Evolutionary conservation across 306 rosid species (phyloP).

Genomic region (Dryas alaskensis): DNA sequence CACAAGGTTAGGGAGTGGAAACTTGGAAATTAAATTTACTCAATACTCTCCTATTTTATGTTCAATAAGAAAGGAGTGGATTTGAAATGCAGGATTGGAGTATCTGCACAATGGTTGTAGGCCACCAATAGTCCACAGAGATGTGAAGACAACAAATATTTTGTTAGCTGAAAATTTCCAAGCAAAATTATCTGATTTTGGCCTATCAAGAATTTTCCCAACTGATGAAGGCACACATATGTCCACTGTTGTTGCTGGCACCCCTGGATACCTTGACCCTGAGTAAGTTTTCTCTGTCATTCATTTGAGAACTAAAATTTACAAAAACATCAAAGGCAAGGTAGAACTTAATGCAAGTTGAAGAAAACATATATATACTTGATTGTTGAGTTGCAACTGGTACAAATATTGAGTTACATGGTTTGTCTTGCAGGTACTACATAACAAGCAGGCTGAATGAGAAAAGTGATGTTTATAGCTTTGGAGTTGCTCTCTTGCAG

Average conservation of each 20-base stretch:
- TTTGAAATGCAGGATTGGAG: constrained; percentile 36
- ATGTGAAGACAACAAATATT: too few species aligned
- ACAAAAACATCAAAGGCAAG: too few species aligned
- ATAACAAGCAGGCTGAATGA: constrained; percentile 24
- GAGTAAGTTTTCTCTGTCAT: constrained; percentile 30
- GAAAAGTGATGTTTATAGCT: constrained; percentile 36
- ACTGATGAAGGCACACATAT: constrained; percentile 43
- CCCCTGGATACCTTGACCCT: constrained; percentile 64
- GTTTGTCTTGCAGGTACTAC: constrained; percentile 21
- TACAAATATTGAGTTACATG: background rate
- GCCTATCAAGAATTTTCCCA: constrained; percentile 44
- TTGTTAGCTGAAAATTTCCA: too few species aligned
- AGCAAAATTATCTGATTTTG: constrained; percentile 55
- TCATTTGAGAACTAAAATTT: too few species aligned
- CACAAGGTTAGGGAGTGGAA: constrained; percentile 22
- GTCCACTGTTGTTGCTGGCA: constrained; percentile 48
- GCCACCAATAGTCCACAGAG: constrained; percentile 13
- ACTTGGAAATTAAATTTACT: background rate
- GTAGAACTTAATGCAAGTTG: background rate
- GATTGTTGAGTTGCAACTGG: too few species aligned
- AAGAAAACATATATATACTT: too few species aligned
- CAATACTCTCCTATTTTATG: background rate
- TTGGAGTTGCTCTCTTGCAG: constrained; percentile 33
- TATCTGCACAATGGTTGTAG: constrained; percentile 42
- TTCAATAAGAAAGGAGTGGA: background rate